A percentile compares a stretch with the other conserved stretches of the same genome.
These are phyloP conservation scores for Amaranthus palmeri DNA, from an alignment of 148 eudicot genomes.

Conservation along the genomic window DNA sequence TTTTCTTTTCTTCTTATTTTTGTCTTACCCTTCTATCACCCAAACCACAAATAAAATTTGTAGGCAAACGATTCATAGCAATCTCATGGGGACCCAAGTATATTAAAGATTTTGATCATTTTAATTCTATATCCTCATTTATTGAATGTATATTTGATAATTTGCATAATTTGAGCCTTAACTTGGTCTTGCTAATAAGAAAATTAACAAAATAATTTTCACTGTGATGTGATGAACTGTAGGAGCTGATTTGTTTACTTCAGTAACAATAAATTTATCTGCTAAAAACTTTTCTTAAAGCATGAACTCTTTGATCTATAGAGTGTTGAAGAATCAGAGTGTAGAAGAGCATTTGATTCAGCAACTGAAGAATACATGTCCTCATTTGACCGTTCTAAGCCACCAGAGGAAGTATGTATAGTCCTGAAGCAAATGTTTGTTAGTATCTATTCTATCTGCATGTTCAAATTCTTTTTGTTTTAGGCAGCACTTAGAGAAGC, in stretches of 20 bases:
- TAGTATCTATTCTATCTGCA: neutral
- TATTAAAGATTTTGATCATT: too few relatives aligned
- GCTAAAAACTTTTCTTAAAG: neutral
- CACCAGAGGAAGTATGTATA: constrained; percentile 88
- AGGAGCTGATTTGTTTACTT: neutral
- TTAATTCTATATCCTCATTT: too few relatives aligned
- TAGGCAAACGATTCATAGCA: too few relatives aligned
- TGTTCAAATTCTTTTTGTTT: constrained; percentile 13
- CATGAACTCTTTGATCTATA: constrained; percentile 21
- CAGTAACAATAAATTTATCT: neutral
- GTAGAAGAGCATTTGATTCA: constrained; percentile 79
- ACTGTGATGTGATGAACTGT: neutral
- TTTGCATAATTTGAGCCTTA: neutral
- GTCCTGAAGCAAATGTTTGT: constrained; percentile 3
- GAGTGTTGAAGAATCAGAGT: constrained; percentile 98
- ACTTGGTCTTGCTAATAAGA: neutral
- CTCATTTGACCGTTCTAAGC: constrained; percentile 78
- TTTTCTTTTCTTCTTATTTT: too few relatives aligned
- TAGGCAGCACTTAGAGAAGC: constrained; percentile 87
- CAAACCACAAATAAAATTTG: too few relatives aligned
- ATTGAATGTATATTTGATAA: too few relatives aligned
- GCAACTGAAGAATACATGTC: constrained; percentile 84
- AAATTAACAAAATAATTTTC: neutral
- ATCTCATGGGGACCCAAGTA: too few relatives aligned
- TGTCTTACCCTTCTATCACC: too few relatives aligned